Conservation (phyloP, 2,329 filamentous ascomycete genomes). For the Beauveria sp. region DNA sequence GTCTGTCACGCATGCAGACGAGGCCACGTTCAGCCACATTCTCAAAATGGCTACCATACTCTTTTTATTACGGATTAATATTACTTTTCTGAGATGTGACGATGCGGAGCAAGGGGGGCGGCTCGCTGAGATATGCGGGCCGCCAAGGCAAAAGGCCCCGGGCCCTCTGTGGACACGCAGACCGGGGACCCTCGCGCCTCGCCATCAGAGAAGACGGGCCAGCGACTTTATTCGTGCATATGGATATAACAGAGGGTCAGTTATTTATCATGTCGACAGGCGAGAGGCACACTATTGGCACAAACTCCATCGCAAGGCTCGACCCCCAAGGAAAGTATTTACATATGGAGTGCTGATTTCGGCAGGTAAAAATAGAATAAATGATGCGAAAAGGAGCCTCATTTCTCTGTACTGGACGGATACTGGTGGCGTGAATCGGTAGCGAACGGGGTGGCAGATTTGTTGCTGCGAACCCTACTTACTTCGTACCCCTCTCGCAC, state of each 20-base stretch:
- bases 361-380: neutral
- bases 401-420: neutral
- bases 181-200: neutral
- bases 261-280: neutral
- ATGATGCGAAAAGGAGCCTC: neutral
- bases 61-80: neutral
- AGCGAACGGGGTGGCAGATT: neutral
- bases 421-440: neutral
- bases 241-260: neutral
- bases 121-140: neutral
- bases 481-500: neutral
- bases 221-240: constrained; percentile 4
- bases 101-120: neutral
- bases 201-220: neutral
- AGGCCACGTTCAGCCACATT: too few relatives aligned
- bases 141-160: neutral
- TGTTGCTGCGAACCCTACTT: neutral
- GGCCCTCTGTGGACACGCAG: neutral
- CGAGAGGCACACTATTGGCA: constrained; percentile 2
- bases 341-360: neutral
- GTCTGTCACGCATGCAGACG: too few relatives aligned
- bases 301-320: neutral
- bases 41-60: neutral
- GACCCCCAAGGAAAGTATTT: neutral
- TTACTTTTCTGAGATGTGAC: constrained; percentile 8